Base-by-base conservation (phyloP, 805 yeast species). In the Kluyveromyces nonfermentans region DNA sequence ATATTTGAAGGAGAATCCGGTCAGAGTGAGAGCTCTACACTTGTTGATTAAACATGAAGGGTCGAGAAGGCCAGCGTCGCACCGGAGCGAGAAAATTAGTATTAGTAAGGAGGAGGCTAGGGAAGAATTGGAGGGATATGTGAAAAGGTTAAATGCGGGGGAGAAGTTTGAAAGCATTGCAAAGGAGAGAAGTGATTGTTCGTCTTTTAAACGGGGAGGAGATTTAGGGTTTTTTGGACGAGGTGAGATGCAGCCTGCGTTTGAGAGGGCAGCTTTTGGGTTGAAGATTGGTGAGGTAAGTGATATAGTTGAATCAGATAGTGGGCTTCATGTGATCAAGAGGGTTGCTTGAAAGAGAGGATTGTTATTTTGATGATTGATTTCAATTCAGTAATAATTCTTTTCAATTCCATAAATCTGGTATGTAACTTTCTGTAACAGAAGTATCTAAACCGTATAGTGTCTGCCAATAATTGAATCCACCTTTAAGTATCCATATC, bases 191-290 rank as follows among this genome's bases (percentile, higher is more conserved):
- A 82, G 94, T 49, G 98, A 90, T 60, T 88, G 97, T 63, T 76
- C 85, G 15, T 82, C 94, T 9, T 94, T 84, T 55, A 70, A 82
- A 38, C 80, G 85, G 56, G 87, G 88, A 17, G 98, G 98, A 37
- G 98, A 93, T 62, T 71, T 93, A 54, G 97, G 98, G 0, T 78
- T 68, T 57, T 93, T 93, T 59, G 86, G 84, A 19, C 78, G 73
- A 48, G 96, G 96, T 33, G 88, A 82, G 54, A 93, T 93, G 98
- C 97, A 93, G 64, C 96, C 96, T 31, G 68, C 82, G 46, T 93
- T 93, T 58, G 98, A 93, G 64, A 80, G 80, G 47, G 95, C 93
- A 2, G 81, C 96, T 1, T 90, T 84, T 61, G 80, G 67, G 4
- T 69, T 93, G 51, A 77, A 85, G 50, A 80, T 87, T 17, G 96